Evolutionary conservation across 2,329 filamentous ascomycete genomes (phyloP).

Genomic region (Calonectria fujianensis): DNA sequence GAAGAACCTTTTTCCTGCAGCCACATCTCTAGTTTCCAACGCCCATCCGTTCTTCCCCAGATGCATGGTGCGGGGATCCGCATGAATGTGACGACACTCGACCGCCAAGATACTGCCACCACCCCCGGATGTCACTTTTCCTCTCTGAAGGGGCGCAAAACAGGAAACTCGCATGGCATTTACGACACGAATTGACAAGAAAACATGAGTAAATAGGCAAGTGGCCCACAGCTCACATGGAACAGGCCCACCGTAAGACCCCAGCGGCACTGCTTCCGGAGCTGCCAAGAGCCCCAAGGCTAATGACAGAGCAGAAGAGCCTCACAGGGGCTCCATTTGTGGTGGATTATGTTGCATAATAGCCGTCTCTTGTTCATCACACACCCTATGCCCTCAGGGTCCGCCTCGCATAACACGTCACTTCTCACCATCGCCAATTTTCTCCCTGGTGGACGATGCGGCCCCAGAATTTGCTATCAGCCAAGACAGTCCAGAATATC

Average conservation of each 20-base stretch:
- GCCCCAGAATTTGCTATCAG: slow-evolving; percentile 8
- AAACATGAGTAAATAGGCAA: slow-evolving; percentile 1
- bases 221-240: background rate
- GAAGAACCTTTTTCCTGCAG: slow-evolving; percentile 10
- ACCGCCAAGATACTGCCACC: background rate
- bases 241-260: background rate
- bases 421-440: slow-evolving; percentile 8
- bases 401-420: background rate
- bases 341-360: slow-evolving; percentile 5
- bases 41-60: slow-evolving; percentile 1
- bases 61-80: background rate
- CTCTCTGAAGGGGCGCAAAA: background rate
- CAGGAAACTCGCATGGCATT: background rate
- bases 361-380: background rate
- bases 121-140: background rate
- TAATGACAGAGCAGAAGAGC: slow-evolving; percentile 8
- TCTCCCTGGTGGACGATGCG: slow-evolving; percentile 1
- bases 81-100: background rate
- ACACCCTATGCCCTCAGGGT: background rate
- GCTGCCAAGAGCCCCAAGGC: background rate
- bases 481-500: background rate
- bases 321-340: background rate
- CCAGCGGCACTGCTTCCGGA: background rate
- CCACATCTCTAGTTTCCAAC: slow-evolving; percentile 7
- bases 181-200: background rate